Evolutionary conservation across 2,329 filamentous ascomycete genomes (phyloP), one percentile per base, ranked within the genome.

Genomic region (Ceratocystis destructans): DNA sequence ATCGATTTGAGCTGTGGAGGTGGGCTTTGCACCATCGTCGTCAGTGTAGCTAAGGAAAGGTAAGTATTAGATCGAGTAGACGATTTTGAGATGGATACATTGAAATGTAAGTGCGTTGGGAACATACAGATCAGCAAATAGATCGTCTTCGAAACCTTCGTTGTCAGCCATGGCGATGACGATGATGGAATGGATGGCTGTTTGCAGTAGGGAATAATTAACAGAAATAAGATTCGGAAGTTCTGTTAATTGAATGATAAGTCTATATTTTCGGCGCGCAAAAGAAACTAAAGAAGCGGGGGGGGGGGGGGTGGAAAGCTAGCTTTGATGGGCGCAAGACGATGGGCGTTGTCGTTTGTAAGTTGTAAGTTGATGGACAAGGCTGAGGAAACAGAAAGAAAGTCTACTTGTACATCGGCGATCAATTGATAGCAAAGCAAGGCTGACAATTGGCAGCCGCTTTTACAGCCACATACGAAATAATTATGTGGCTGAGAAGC

Each of bases 121-220:
- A 22, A 71, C 90, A 78, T 80, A 96, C 91, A 96, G 84, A 78
- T 96, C 92, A 72, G 91, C 91, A 77, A 96, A 96, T 77, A 96
- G 88, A 82, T 96, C 91, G 73, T 96, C 92, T 71, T 96, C 91
- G 71, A 90, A 86, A 71, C 89, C 89, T 73, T 92, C 89, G 64
- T 83, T 80, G 73, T 94, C 90, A 61, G 89, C 85, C 89, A 93
- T 94, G 72, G 62, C 61, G 64, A 41, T 63, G 64, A 41, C 25
- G 45, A 62, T 22, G 48, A 62, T 55, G 20, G 31, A 28, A 62
- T 33, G 28, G 22, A 22, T n/a, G 12, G 17, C 7, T 25, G 22
- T 37, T n/a, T 33, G 48, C 25, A 50, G 53, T 31, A 31, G 8
- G 33, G n/a, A 28, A 41, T 31, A n/a, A 15, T 6, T 12, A 48